Conservation (phyloP, 495 filamentous ascomycete genomes). For the Rhizodiscina lignyota region DNA sequence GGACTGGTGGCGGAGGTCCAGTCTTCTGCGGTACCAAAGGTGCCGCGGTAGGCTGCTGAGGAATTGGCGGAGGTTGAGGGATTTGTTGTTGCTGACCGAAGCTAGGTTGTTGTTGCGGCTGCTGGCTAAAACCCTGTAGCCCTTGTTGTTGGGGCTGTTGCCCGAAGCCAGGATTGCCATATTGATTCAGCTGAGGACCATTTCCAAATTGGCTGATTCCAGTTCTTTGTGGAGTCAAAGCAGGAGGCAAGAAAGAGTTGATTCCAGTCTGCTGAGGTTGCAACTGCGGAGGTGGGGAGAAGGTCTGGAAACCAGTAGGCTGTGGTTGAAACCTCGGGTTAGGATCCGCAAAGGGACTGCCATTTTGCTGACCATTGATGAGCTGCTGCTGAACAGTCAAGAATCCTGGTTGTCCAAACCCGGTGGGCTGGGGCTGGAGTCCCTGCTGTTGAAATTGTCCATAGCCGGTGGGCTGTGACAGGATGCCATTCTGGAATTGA, state of each 20-base stretch:
- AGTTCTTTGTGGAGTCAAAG: constrained; percentile 35
- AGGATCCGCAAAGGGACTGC: constrained; percentile 39
- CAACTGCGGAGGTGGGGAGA: too few relatives aligned
- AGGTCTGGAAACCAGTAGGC: constrained; percentile 8
- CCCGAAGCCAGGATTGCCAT: constrained; percentile 33
- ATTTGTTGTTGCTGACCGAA: too few relatives aligned
- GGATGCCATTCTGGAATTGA: not conserved
- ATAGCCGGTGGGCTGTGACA: constrained; percentile 28
- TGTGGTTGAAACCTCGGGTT: constrained; percentile 42
- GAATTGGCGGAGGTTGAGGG: constrained; percentile 25
- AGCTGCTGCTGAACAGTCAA: constrained; percentile 24
- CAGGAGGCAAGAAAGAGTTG: constrained; percentile 30
- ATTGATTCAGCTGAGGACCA: too few relatives aligned
- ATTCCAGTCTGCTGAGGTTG: constrained; percentile 31
- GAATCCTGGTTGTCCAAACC: constrained; percentile 33
- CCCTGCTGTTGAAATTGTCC: constrained; percentile 30
- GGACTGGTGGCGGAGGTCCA: constrained; percentile 75
- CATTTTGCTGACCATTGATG: constrained; percentile 25
- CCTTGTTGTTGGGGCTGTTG: constrained; percentile 12
- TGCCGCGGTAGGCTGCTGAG: constrained; percentile 32
- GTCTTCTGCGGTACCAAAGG: constrained; percentile 78
- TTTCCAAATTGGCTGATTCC: too few relatives aligned
- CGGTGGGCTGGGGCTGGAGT: constrained; percentile 27
- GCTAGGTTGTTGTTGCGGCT: constrained; percentile 13
- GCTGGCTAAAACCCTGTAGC: too few relatives aligned